These are phyloP conservation scores for Phialophora macrospora DNA, from an alignment of 2,329 filamentous ascomycete species.

Conservation along the genomic window DNA sequence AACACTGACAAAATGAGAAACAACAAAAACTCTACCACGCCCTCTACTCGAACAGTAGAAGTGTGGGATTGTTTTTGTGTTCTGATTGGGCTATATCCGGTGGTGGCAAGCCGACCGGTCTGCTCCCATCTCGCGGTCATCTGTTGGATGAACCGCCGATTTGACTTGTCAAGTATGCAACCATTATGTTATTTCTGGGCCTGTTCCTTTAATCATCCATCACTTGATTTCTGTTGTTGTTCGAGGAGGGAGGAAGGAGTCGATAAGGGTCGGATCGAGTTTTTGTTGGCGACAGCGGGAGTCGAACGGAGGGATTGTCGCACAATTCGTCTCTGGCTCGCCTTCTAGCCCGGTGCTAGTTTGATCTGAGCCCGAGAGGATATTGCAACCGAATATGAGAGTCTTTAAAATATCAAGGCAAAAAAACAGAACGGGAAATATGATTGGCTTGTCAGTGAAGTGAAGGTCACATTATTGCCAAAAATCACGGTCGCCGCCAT, in stretches of 20 bases:
- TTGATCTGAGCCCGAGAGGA: background rate
- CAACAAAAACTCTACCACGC: background rate
- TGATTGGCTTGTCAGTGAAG: background rate
- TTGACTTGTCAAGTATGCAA: constrained; percentile 1
- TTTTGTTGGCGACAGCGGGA: background rate
- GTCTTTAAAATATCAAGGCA: background rate
- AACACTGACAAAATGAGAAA: background rate
- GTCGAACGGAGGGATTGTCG: background rate
- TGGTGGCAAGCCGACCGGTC: background rate
- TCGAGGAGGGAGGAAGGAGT: background rate
- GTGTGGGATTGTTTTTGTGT: background rate
- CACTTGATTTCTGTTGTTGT: background rate
- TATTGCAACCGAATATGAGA: background rate
- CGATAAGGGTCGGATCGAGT: background rate
- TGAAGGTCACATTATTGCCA: background rate
- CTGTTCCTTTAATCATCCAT: background rate
- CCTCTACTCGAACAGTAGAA: background rate
- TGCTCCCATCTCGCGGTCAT: background rate
- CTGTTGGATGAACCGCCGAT: background rate
- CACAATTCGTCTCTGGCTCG: background rate
- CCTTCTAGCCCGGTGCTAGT: background rate
- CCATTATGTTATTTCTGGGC: background rate
- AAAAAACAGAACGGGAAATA: background rate
- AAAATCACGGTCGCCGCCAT: background rate
- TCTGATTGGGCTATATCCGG: background rate